Evolutionary conservation across 148 eudicot genomes (phyloP).

Genomic region (Bassia scoparia): DNA sequence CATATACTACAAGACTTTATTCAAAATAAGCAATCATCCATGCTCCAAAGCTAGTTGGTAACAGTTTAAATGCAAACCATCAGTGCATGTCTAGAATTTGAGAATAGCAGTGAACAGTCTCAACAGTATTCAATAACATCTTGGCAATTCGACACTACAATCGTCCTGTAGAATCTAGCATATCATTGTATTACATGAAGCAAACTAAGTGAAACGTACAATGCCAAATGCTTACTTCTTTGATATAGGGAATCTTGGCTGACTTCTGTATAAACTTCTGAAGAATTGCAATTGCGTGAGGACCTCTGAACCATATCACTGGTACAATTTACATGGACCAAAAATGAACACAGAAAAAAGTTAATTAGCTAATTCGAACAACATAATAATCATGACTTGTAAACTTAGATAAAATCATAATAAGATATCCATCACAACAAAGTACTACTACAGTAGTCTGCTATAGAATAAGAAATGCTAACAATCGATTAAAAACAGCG

Average conservation of each 20-base stretch:
- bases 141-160: background rate
- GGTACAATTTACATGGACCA: slow-evolving; percentile 13
- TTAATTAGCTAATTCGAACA: background rate
- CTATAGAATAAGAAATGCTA: no score
- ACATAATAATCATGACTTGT: background rate
- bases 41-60: background rate
- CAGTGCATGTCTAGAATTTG: no score
- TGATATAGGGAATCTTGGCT: slow-evolving; percentile 41
- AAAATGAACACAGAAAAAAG: background rate
- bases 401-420: background rate
- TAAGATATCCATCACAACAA: background rate
- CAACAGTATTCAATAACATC: background rate
- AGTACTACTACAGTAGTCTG: background rate
- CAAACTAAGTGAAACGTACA: background rate
- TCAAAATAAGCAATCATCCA: background rate
- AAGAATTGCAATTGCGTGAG: slow-evolving; percentile 30
- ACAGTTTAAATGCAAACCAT: no score
- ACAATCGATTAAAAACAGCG: no score
- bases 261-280: slow-evolving; percentile 64
- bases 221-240: slow-evolving; percentile 56
- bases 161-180: background rate
- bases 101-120: no score
- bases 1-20: no score
- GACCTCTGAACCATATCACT: slow-evolving; percentile 43
- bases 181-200: background rate